Base-by-base conservation (phyloP, 768 basidiomycete species). In the Podaxis mareebaensis region DNA sequence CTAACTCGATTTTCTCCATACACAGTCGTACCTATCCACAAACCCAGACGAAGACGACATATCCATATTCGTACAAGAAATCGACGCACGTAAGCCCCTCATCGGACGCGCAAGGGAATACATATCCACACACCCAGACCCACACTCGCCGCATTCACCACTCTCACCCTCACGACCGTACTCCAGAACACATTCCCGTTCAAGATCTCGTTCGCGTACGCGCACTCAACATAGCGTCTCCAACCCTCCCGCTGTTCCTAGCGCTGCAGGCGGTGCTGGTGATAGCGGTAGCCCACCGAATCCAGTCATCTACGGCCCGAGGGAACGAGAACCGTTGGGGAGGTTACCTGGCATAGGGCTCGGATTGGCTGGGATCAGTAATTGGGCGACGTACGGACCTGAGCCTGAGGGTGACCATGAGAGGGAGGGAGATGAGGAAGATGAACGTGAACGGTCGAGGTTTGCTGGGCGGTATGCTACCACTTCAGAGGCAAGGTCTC, bases 21-120 rank as follows among this genome's bases (percentile, higher is more conserved):
- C 6, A 44, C 42, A 46, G 44, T 8, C 44, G 13, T 46, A 60
- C 15, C 51, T 20, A 56, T 64, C 17, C 57, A 74, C 77, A 1
- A 76, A 77, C 51, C 83, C 84, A 5, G 89, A 92, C 65, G 89
- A 92, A 67, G 90, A 91, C 66, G 91, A 92, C 56, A 85, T 93
- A 30, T 91, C 90, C 4, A 78, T 82, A 12, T 93, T 92, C 67
- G 88, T 93, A 46, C 87, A 89, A 69, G 88, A 92, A 53, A 91
- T 91, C 55, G 91, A 91, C 67, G 76, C 83, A 26, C 81, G 89
- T 26, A 87, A 86, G 68, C 90, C 91, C 3, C 76, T 93, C 57
- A 77, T 77, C 12, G 80, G 83, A 33, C 72, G 79, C 58, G 58
- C 65, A 17, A 44, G 66, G 49, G 53, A 53, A 56, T 46, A 65